These are phyloP conservation scores for Pyrus hybrid DNA, from an alignment of 331 rosid species.

Conservation along the genomic window DNA sequence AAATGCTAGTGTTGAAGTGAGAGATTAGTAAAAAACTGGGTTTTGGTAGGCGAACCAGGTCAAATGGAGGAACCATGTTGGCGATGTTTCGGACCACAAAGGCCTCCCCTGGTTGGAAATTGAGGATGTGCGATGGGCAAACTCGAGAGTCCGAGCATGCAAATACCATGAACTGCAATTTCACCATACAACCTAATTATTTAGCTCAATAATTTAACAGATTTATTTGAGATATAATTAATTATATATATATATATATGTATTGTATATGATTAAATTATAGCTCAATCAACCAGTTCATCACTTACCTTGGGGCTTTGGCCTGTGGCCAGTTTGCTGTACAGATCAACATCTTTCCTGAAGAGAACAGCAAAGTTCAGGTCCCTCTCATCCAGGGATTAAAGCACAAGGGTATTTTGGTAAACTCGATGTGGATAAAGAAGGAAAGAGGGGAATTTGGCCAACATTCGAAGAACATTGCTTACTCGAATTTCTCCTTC, in stretches of 20 bases:
- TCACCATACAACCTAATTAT: neutral
- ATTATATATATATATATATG: no score
- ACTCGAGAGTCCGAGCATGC: conserved; percentile 98
- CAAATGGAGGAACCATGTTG: conserved; percentile 93
- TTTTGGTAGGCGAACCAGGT: conserved; percentile 37
- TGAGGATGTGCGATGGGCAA: conserved; percentile 82
- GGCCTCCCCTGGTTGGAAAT: conserved; percentile 96
- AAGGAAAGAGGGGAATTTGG: neutral
- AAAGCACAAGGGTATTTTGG: neutral
- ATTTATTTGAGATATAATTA: no score
- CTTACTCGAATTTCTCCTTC: conserved; percentile 72
- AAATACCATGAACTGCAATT: conserved; percentile 78
- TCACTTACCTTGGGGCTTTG: conserved; percentile 86
- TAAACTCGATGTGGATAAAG: neutral
- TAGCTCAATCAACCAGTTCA: neutral
- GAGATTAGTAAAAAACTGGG: neutral
- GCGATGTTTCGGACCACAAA: conserved; percentile 92
- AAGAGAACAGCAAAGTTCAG: neutral
- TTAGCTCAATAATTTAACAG: neutral
- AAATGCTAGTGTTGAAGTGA: neutral
- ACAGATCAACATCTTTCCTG: conserved; percentile 70
- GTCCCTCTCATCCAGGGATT: neutral
- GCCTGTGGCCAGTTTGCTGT: conserved; percentile 62
- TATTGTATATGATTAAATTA: neutral
- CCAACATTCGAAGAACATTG: conserved; percentile 17